These are phyloP conservation scores for Solanum arcanum DNA, from an alignment of 257 asterid species.

Conservation along the genomic window DNA sequence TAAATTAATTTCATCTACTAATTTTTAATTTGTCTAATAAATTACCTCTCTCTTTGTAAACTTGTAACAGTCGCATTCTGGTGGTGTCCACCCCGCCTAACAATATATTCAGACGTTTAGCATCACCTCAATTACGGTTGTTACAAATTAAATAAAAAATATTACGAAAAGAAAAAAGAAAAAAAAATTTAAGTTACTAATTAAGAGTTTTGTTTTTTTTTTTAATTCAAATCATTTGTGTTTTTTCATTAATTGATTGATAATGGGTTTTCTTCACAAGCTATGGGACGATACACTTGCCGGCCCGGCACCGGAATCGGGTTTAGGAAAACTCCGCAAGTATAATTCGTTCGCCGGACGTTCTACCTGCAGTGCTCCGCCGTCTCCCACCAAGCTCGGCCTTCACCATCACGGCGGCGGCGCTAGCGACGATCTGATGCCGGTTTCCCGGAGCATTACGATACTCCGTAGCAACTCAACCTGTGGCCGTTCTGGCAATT, in stretches of 20 bases:
- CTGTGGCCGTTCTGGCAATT: conserved; percentile 1
- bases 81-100: conserved; percentile 28
- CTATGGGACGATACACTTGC: conserved; percentile 86
- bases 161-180: neutral
- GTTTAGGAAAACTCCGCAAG: conserved; percentile 65
- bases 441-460: conserved; percentile 48
- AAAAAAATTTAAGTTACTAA: neutral
- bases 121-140: conserved; percentile 56
- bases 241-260: neutral
- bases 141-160: conserved; percentile 24
- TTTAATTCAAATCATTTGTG: neutral
- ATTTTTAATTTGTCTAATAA: neutral
- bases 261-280: conserved; percentile 77
- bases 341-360: conserved; percentile 39
- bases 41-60: conserved; percentile 3
- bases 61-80: conserved; percentile 65
- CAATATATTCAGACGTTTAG: neutral
- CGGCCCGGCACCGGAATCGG: conserved; percentile 68
- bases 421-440: conserved; percentile 9
- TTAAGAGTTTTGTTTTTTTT: neutral
- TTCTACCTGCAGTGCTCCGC: conserved; percentile 3
- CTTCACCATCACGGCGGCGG: neutral
- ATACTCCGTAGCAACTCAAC: conserved; percentile 25
- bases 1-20: neutral
- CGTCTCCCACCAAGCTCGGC: conserved; percentile 1